Evolutionary conservation across 2,329 filamentous ascomycete genomes (phyloP).

Genomic region (Beauveria brongniartii): DNA sequence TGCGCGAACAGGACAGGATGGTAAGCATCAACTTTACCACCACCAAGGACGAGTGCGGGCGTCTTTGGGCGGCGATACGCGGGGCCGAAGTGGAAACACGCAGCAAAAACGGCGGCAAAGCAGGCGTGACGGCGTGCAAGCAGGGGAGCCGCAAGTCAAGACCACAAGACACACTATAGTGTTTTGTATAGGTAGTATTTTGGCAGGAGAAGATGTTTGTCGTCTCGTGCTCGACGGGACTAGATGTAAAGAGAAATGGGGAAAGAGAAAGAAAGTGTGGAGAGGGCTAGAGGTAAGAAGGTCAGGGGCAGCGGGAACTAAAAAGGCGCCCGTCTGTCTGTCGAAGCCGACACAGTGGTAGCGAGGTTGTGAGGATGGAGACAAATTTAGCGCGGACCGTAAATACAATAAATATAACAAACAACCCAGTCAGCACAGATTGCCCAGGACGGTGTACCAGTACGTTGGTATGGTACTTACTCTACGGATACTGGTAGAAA

Average conservation of each 20-base stretch:
- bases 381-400: too few species aligned
- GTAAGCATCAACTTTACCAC: neutral
- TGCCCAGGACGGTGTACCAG: too few species aligned
- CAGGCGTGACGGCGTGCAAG: neutral
- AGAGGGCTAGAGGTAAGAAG: neutral
- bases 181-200: neutral
- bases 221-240: neutral
- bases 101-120: neutral
- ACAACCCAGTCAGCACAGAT: too few species aligned
- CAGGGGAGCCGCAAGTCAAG: neutral
- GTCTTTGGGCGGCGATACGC: neutral
- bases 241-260: constrained; percentile 7
- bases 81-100: constrained; percentile 4
- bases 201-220: neutral
- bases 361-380: neutral
- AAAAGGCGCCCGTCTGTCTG: constrained; percentile 7
- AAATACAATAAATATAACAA: too few species aligned
- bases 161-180: neutral
- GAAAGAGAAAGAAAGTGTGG: constrained; percentile 8
- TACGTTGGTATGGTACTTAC: too few species aligned
- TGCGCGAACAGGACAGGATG: too few species aligned
- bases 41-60: neutral
- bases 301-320: constrained; percentile 7
- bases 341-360: constrained; percentile 1
- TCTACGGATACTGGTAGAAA: too few species aligned